A percentile compares a stretch with the other conserved stretches of the same genome.
Evolutionary conservation across 2,329 filamentous ascomycete species (phyloP).

Genomic region (Setomelanomma holmii): DNA sequence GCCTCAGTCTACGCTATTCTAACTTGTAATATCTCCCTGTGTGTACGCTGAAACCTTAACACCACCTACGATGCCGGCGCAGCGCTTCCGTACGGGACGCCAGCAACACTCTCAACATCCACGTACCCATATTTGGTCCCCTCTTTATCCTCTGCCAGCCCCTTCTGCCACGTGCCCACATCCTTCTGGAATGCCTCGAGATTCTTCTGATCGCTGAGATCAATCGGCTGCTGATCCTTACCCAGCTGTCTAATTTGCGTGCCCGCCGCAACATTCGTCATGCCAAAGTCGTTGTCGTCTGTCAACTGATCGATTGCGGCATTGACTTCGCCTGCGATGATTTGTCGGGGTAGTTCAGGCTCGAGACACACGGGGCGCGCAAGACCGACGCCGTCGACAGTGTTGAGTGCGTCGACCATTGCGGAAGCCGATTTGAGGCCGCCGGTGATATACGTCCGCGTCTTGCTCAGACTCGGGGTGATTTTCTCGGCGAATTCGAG

Average conservation of each 20-base stretch:
- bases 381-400: constrained; percentile 67
- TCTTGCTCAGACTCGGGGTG: constrained; percentile 61
- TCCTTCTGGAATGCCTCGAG: constrained; percentile 58
- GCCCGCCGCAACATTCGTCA: constrained; percentile 56
- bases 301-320: constrained; percentile 58
- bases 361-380: constrained; percentile 63
- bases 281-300: constrained; percentile 61
- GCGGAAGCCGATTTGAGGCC: constrained; percentile 63
- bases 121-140: constrained; percentile 54
- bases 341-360: constrained; percentile 53
- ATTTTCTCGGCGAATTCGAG: constrained; percentile 65
- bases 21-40: too few species aligned
- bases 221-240: constrained; percentile 61
- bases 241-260: constrained; percentile 62
- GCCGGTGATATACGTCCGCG: constrained; percentile 66
- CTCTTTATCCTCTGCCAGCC: constrained; percentile 49
- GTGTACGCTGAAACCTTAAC: too few species aligned
- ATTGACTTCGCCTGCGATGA: constrained; percentile 51
- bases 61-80: constrained; percentile 7
- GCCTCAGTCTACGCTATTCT: too few species aligned
- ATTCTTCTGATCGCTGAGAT: constrained; percentile 58
- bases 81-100: constrained; percentile 47
- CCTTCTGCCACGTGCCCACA: constrained; percentile 54
- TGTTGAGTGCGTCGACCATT: constrained; percentile 65
- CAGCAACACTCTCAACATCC: constrained; percentile 49